These are phyloP conservation scores for Fusarium tuaranense DNA, from an alignment of 2,329 filamentous ascomycete species.

Conservation along the genomic window DNA sequence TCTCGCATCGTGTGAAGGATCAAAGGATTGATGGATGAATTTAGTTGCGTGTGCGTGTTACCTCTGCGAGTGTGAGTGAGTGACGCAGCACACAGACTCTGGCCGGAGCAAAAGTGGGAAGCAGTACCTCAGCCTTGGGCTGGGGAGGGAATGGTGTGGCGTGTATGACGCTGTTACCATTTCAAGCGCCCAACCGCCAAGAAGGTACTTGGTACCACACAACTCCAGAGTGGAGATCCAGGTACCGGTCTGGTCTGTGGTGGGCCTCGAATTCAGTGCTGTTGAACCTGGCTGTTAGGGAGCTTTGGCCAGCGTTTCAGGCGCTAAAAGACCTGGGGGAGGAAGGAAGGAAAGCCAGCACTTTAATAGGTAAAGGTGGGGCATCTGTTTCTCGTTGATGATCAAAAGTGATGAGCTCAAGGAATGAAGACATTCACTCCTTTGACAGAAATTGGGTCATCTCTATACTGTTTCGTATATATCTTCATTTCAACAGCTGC, in stretches of 20 bases:
- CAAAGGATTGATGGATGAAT: conserved; percentile 19
- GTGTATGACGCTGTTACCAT: conserved; percentile 41
- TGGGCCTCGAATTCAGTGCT: conserved; percentile 6
- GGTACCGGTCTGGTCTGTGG: conserved; percentile 2
- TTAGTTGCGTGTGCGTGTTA: conserved; percentile 21
- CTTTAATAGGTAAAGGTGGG: not conserved
- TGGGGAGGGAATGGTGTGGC: conserved; percentile 37
- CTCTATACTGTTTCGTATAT: not conserved
- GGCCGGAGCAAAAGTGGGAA: conserved; percentile 44
- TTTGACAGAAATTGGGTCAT: not conserved
- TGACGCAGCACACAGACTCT: conserved; percentile 31
- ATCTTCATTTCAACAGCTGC: not conserved
- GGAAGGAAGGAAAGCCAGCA: not conserved
- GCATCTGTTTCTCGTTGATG: conserved; percentile 7
- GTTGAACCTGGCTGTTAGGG: not conserved
- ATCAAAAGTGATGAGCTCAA: not conserved
- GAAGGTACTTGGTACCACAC: conserved; percentile 24
- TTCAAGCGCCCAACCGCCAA: not conserved
- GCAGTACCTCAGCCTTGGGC: conserved; percentile 18
- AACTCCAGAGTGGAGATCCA: not conserved
- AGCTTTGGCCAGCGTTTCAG: conserved; percentile 11
- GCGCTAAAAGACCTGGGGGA: not conserved
- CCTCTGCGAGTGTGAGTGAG: conserved; percentile 21
- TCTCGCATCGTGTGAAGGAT: conserved; percentile 18
- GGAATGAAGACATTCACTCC: not conserved